phyloP scores from a whole-genome alignment of 2,329 filamentous ascomycete species.

The Arachnomyces sp. region DNA sequence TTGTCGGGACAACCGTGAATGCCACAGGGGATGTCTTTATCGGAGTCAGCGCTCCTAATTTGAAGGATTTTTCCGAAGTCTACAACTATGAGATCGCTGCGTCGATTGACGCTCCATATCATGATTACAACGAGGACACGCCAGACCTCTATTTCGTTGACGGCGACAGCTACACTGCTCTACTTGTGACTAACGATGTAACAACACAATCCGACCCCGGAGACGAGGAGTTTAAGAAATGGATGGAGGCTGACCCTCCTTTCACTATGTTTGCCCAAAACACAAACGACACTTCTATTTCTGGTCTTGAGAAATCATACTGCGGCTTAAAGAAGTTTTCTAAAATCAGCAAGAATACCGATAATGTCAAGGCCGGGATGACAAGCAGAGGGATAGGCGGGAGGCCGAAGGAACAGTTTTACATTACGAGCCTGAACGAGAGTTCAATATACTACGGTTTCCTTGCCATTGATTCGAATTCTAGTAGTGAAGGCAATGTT shows the following conservation, averaged over 20 bases:
- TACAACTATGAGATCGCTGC: conserved; percentile 78
- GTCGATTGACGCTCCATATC: conserved; percentile 71
- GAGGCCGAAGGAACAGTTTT: conserved; percentile 79
- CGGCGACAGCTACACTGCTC: conserved; percentile 67
- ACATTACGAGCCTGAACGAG: conserved; percentile 64
- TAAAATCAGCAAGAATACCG: conserved; percentile 54
- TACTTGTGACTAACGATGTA: conserved; percentile 70
- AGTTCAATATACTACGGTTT: conserved; percentile 66
- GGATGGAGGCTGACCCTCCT: conserved; percentile 48
- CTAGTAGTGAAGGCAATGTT: conserved; percentile 46
- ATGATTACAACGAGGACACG: conserved; percentile 45
- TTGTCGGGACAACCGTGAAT: conserved; percentile 54
- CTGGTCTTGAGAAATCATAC: conserved; percentile 68
- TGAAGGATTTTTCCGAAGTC: conserved; percentile 53
- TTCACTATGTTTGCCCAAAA: conserved; percentile 72
- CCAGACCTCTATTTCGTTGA: conserved; percentile 70
- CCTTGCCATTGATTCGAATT: conserved; percentile 55
- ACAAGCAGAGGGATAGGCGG: conserved; percentile 58
- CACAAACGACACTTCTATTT: conserved; percentile 47
- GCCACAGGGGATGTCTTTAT: conserved; percentile 64
- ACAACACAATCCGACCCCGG: conserved; percentile 43
- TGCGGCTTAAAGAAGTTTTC: conserved; percentile 67
- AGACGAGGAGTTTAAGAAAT: conserved; percentile 44
- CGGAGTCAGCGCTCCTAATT: conserved; percentile 61
- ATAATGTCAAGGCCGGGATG: conserved; percentile 54